Evolutionary conservation across 805 yeast species (phyloP), one percentile per base, ranked within the genome.

Genomic region (Schwanniomyces pseudopolymorphus): DNA sequence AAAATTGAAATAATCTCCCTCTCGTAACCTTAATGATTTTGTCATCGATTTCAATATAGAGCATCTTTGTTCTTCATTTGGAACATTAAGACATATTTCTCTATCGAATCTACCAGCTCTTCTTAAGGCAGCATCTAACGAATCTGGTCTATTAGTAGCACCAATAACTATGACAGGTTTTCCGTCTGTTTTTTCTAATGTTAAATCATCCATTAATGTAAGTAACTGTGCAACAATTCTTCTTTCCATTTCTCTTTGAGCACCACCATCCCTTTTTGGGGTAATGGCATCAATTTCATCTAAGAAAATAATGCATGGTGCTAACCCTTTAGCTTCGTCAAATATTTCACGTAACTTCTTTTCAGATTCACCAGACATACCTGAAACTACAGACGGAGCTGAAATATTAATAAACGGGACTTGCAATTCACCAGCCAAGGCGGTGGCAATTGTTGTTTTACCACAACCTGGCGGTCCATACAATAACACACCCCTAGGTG

Each of bases 401-500:
- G 96, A 87, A 1, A 94, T 77, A 39, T 87, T 85, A 14, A 94
- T 81, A 60, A 94, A 94, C 0, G 98, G 97, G 0, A 94, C 96
- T 55, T 89, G 87, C 26, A 94, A 75, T 60, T 92, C 96, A 24
- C 96, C 96, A 1, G 99, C 99, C 19, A 94, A 71, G 0, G 98
- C 97, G 64, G 90, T 90, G 3, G 99, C 99, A 44, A 94, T 84
- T 37, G 96, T 85, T 0, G 99, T 94, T 59, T 94, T 94, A 63
- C 99, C 99, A 73, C 99, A 94, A 13, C 99, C 99, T 1, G 98
- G 99, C 0, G 99, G 99, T 0, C 99, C 99, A 64, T 91, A 96
- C n/a, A 94, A 67, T 25, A 94, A 64, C 0, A 94, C 87, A 37
- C 98, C 98, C 21, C 97, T 76, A 16, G 98, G 96, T 14, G 97